These are phyloP conservation scores for Aureobasidium lini DNA, from an alignment of 2,329 filamentous ascomycete species.

Conservation along the genomic window DNA sequence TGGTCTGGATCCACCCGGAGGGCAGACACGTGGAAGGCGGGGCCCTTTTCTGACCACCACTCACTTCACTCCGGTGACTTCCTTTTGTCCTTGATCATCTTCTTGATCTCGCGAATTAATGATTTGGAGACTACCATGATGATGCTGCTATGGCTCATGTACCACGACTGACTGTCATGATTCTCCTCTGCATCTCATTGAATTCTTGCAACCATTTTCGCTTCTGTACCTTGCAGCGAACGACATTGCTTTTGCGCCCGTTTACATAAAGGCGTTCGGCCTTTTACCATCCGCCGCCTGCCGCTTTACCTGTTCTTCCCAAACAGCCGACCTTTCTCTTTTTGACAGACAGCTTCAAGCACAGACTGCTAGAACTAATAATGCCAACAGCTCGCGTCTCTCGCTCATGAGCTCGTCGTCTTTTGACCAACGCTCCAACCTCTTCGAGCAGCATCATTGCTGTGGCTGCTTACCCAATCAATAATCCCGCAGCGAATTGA, in stretches of 20 bases:
- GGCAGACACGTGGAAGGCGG: neutral
- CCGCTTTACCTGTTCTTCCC: neutral
- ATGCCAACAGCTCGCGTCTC: neutral
- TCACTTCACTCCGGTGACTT: neutral
- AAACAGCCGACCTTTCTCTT: neutral
- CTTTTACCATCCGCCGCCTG: neutral
- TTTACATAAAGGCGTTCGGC: neutral
- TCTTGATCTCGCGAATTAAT: neutral
- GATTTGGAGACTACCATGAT: no score
- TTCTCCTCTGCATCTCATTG: no score
- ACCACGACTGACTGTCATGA: no score
- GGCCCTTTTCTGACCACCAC: neutral
- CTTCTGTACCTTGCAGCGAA: constrained; percentile 1
- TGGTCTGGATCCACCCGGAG: neutral
- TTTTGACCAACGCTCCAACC: no score
- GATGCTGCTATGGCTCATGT: no score
- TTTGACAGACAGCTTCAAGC: neutral
- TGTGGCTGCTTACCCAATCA: neutral
- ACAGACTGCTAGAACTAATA: neutral
- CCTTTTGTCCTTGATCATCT: no score
- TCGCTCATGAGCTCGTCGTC: neutral
- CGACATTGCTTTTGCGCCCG: neutral
- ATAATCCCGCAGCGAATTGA: no score
- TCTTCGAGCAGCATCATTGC: neutral
- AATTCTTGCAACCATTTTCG: neutral